These are phyloP conservation scores for Candida mattraensis DNA, from an alignment of 805 yeast species.

Conservation along the genomic window DNA sequence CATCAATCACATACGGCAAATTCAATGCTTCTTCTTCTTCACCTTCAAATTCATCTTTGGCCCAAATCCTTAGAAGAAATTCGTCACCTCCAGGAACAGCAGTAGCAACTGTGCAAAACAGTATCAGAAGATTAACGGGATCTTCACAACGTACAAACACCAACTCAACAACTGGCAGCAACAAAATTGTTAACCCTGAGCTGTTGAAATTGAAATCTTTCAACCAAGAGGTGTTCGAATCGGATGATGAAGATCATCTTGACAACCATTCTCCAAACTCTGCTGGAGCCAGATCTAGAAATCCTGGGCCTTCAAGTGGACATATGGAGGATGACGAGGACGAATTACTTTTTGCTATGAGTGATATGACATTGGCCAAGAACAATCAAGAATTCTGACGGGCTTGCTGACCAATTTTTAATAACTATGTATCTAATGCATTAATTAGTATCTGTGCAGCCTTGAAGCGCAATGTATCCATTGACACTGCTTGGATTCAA, in stretches of 20 bases:
- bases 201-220: conserved; percentile 32
- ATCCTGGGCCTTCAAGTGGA: conserved; percentile 8
- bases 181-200: conserved; percentile 23
- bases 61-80: conserved; percentile 16
- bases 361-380: conserved; percentile 55
- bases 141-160: conserved; percentile 20
- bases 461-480: conserved; percentile 25
- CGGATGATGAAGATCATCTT: conserved; percentile 33
- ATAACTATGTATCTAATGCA: conserved; percentile 6
- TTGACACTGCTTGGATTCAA: conserved; percentile 52
- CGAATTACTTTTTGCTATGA: conserved; percentile 68
- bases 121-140: conserved; percentile 13
- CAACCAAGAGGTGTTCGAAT: conserved; percentile 34
- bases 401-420: not conserved
- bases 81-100: conserved; percentile 18
- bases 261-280: conserved; percentile 20
- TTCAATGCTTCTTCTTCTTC: conserved; percentile 18
- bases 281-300: conserved; percentile 5
- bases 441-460: conserved; percentile 7
- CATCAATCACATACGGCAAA: conserved; percentile 26
- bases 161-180: conserved; percentile 16
- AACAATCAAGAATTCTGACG: conserved; percentile 25
- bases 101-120: conserved; percentile 11
- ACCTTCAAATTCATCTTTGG: conserved; percentile 22
- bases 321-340: conserved; percentile 59